Conservation (phyloP, 1,139 yeast species). For the Zygoascus hellenicus region DNA sequence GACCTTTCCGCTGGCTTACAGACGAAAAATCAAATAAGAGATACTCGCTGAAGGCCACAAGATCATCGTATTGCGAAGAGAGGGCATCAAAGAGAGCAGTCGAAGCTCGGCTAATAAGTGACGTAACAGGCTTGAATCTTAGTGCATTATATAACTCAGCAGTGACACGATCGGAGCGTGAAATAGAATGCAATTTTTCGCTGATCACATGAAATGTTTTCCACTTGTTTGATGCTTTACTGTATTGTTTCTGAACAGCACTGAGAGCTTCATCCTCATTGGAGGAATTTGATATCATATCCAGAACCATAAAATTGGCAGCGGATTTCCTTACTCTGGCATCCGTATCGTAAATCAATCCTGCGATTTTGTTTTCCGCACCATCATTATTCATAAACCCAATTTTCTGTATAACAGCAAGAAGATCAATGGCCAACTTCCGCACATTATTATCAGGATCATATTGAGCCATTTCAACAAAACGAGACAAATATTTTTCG, state of each 20-base stretch:
- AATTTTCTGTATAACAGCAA: constrained; percentile 50
- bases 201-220: no score
- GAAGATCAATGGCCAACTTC: constrained; percentile 45
- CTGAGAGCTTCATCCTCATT: no score
- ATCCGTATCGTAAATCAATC: constrained; percentile 43
- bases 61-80: constrained; percentile 12
- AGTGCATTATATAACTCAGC: constrained; percentile 8
- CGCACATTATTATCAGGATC: constrained; percentile 54
- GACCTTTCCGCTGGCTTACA: constrained; percentile 8
- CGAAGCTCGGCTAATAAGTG: constrained; percentile 18
- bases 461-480: constrained; percentile 54
- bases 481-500: constrained; percentile 58
- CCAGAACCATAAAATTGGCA: constrained; percentile 15
- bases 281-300: constrained; percentile 13
- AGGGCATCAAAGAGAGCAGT: constrained; percentile 21
- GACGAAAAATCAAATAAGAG: constrained; percentile 30
- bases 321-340: constrained; percentile 32
- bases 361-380: constrained; percentile 35
- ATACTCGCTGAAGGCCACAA: constrained; percentile 17
- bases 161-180: no score
- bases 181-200: no score
- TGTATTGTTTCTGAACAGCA: no score
- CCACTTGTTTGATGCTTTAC: no score
- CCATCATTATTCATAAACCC: constrained; percentile 69
- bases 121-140: constrained; percentile 13